Conservation (phyloP, 441 rosid genomes). For the Bruguiera hainesii region DNA sequence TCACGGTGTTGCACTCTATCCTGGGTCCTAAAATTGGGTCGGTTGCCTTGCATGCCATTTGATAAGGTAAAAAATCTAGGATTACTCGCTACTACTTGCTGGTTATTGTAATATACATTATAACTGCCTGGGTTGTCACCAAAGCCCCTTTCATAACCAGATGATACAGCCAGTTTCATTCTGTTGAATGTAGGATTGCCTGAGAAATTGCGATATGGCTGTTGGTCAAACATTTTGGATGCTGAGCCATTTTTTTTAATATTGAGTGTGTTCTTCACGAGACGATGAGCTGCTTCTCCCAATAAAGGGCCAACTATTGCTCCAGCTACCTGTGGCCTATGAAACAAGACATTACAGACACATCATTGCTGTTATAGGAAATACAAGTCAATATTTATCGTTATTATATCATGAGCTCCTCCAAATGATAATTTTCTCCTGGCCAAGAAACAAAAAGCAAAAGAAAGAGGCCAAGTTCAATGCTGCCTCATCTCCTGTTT, state of each 20-base stretch:
- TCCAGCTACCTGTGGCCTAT: conserved; percentile 79
- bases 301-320: conserved; percentile 65
- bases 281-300: conserved; percentile 99
- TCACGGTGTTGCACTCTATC: conserved; percentile 51
- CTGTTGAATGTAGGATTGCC: conserved; percentile 43
- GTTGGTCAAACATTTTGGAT: conserved; percentile 45
- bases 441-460: too few species aligned
- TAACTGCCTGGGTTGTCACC: conserved; percentile 39
- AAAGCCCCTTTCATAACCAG: conserved; percentile 51
- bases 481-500: too few species aligned
- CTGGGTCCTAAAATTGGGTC: conserved; percentile 36
- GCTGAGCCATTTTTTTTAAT: conserved; percentile 55
- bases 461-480: too few species aligned
- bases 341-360: conserved; percentile 8
- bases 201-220: conserved; percentile 31
- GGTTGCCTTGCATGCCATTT: conserved; percentile 46
- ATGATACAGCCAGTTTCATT: conserved; percentile 59
- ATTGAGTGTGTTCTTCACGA: conserved; percentile 84
- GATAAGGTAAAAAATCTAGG: conserved; percentile 39
- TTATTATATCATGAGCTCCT: too few species aligned
- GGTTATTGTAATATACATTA: conserved; percentile 39
- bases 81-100: conserved; percentile 38
- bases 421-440: too few species aligned
- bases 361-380: too few species aligned
- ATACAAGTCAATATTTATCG: too few species aligned